Percentiles rank a stretch among this genome's conserved stretches.
phyloP scores from a whole-genome alignment of 2,329 filamentous ascomycete genomes.

The Chaetomiaceae sp. region DNA sequence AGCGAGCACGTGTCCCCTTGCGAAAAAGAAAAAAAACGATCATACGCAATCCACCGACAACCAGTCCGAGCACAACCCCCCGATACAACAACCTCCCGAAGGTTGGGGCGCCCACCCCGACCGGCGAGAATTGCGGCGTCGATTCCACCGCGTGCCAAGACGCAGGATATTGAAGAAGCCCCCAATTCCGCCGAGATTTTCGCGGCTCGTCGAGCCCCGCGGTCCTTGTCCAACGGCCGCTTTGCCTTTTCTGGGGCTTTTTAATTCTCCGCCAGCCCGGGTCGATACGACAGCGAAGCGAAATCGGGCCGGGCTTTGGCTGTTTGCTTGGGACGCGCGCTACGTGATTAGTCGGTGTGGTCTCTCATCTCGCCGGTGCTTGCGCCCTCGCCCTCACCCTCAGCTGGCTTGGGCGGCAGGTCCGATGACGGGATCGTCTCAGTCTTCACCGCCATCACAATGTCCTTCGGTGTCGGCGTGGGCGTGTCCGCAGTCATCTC shows the following conservation, averaged over 20 bases:
- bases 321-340: too few species aligned
- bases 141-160: neutral
- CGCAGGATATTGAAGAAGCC: neutral
- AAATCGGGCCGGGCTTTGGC: slow-evolving; percentile 6
- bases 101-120: too few species aligned
- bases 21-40: too few species aligned
- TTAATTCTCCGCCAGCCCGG: neutral
- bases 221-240: neutral
- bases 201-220: neutral
- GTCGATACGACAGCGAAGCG: neutral
- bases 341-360: too few species aligned
- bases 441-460: neutral
- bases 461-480: neutral
- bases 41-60: neutral
- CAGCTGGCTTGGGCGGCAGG: slow-evolving; percentile 5
- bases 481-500: neutral
- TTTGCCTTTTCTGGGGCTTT: neutral
- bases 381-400: neutral
- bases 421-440: neutral
- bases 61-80: neutral
- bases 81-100: neutral
- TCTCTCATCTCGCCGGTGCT: neutral
- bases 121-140: too few species aligned
- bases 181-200: neutral
- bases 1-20: neutral